Percentiles rank a stretch among this genome's conserved stretches.
These are phyloP conservation scores for Aspergillus pseudoterreus DNA, from an alignment of 2,329 filamentous ascomycete genomes.

Conservation along the genomic window DNA sequence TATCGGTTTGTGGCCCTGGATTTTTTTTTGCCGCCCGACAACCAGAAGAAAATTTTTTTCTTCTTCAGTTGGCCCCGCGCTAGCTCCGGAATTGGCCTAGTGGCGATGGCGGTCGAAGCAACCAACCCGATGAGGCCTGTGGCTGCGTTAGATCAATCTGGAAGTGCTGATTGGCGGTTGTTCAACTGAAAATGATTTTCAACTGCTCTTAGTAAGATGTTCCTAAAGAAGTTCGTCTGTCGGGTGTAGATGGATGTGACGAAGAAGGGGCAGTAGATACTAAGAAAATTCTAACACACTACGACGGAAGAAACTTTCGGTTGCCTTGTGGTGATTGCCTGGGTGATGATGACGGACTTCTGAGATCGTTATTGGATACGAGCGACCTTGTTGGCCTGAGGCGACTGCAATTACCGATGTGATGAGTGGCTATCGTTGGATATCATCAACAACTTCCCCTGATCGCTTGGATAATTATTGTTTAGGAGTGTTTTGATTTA, in stretches of 20 bases:
- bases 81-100: conserved; percentile 17
- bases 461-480: too few relatives aligned
- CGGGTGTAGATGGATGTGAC: too few relatives aligned
- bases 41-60: conserved; percentile 21
- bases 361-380: neutral
- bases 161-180: conserved; percentile 9
- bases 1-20: conserved; percentile 35
- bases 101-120: conserved; percentile 14
- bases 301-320: too few relatives aligned
- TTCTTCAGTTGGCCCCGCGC: conserved; percentile 19
- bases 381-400: neutral
- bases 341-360: neutral
- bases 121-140: conserved; percentile 18
- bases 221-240: too few relatives aligned
- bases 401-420: neutral
- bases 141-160: conserved; percentile 10
- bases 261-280: too few relatives aligned
- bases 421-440: neutral
- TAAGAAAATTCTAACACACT: too few relatives aligned
- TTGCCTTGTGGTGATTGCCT: neutral
- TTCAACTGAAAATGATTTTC: neutral
- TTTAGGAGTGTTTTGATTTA: too few relatives aligned
- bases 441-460: neutral
- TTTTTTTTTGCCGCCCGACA: conserved; percentile 26
- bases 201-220: too few relatives aligned